Evolutionary conservation across 2,329 filamentous ascomycete species (phyloP).

Genomic region (Colletotrichum lindemuthianum): DNA sequence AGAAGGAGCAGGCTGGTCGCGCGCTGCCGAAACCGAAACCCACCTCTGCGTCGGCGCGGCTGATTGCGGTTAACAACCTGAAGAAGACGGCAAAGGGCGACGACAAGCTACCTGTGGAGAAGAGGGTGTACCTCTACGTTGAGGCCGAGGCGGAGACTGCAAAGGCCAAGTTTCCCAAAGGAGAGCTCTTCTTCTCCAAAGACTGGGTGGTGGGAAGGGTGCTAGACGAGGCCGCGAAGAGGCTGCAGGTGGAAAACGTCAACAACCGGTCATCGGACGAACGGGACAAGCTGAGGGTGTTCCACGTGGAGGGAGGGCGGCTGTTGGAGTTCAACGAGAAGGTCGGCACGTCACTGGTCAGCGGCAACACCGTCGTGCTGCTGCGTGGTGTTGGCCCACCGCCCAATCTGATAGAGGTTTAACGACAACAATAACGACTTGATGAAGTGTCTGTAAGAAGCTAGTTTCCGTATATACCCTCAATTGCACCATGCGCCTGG

Average conservation of each 20-base stretch:
- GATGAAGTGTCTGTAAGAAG: conserved; percentile 27
- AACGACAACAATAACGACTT: conserved; percentile 23
- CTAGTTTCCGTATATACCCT: conserved; percentile 32
- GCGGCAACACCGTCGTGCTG: conserved; percentile 90
- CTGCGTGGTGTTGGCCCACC: conserved; percentile 86
- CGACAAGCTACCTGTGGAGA: conserved; percentile 79
- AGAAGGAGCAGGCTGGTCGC: conserved; percentile 70
- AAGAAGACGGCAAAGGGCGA: conserved; percentile 94
- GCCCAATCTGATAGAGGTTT: conserved; percentile 73
- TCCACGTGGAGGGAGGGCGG: conserved; percentile 90
- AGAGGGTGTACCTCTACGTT: conserved; percentile 89
- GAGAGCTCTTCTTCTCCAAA: conserved; percentile 81
- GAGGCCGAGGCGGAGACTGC: conserved; percentile 91
- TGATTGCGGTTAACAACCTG: conserved; percentile 78
- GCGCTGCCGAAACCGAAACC: conserved; percentile 72
- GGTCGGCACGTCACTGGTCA: conserved; percentile 76
- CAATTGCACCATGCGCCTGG: conserved; percentile 17
- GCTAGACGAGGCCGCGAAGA: conserved; percentile 80
- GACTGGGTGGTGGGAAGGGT: conserved; percentile 92
- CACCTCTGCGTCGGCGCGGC: conserved; percentile 69
- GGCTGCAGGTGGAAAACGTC: conserved; percentile 82
- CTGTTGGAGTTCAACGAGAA: conserved; percentile 90
- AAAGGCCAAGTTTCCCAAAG: conserved; percentile 82
- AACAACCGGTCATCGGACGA: conserved; percentile 83
- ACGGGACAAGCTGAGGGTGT: conserved; percentile 84